Base-by-base conservation (phyloP, 805 yeast genomes). In the Nematodospora valgi region DNA sequence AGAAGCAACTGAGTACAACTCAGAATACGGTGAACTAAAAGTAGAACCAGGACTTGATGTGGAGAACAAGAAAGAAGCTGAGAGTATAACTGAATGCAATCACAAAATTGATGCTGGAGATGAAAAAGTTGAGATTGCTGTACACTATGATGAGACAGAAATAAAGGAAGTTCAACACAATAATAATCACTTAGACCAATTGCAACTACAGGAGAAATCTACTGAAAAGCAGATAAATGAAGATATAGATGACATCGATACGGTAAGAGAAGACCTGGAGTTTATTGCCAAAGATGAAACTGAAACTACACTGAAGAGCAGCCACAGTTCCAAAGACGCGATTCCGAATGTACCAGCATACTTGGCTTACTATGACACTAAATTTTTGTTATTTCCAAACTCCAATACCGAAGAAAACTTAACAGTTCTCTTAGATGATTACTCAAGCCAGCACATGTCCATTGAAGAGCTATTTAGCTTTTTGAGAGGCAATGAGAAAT, bases 401-500 rank as follows among this genome's bases (percentile, higher is more conserved):
- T 8, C 17, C 4, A 11, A 21, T 5, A 13, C 41, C 3, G 48
- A 45, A 6, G 4, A 19, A 20, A 21, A 21, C 10, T 21, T 7
- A 21, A 4, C 24, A 4, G 16, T 21, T 10, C 15, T 32, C 3
- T 16, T 26, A 10, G 23, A 23, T 24, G 35, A 32, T 19, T 12
- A 6, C 10, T 32, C 35, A 23, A 29, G 24, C 9, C 16, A 24
- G 4, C n/a, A 32, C 14, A 34, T 43, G 18, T 43, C 58, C 4
- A 38, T 62, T 7, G 52, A 45, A 20, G 52, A 52, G 10, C 47
- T 63, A 17, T 59, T 62, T 34, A 42, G 39, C 6, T 32, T 40
- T 15, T 45, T 60, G 14, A 45, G 68, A 27, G 34, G 33, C 5
- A 54, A 56, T 33, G 59, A 53, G 18, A 61, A 54, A 35, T 43